Evolutionary conservation across 257 asterid species (phyloP).

Genomic region (Solanum medicagineum): DNA sequence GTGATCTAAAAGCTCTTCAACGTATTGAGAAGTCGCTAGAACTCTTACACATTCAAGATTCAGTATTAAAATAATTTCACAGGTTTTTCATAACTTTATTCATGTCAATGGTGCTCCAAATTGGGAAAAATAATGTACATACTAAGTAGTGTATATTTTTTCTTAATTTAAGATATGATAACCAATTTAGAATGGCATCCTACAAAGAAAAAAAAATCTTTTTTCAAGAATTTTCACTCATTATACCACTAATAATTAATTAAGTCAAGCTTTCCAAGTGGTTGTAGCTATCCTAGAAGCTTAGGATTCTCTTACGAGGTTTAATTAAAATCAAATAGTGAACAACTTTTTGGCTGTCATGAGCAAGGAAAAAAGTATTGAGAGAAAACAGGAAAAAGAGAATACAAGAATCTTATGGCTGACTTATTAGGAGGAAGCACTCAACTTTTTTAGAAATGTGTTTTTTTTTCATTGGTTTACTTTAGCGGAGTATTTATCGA

Average conservation of each 20-base stretch:
- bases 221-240: not conserved
- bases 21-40: not conserved
- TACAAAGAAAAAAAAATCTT: not conserved
- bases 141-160: not conserved
- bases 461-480: no score
- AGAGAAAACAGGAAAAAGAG: not conserved
- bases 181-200: not conserved
- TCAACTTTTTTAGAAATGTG: not conserved
- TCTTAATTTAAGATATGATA: not conserved
- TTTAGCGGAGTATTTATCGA: not conserved
- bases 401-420: not conserved
- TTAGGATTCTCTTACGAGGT: not conserved
- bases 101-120: not conserved
- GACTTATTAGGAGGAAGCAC: not conserved
- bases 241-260: not conserved
- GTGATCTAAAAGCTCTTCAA: not conserved
- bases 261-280: not conserved
- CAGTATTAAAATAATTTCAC: not conserved
- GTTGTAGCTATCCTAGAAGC: not conserved
- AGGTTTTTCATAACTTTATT: not conserved
- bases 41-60: not conserved
- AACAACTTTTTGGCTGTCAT: slow-evolving; percentile 2
- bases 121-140: not conserved
- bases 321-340: not conserved
- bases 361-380: not conserved